Evolutionary conservation across 441 rosid genomes (phyloP).

Genomic region (Arabidopsis lyrata): DNA sequence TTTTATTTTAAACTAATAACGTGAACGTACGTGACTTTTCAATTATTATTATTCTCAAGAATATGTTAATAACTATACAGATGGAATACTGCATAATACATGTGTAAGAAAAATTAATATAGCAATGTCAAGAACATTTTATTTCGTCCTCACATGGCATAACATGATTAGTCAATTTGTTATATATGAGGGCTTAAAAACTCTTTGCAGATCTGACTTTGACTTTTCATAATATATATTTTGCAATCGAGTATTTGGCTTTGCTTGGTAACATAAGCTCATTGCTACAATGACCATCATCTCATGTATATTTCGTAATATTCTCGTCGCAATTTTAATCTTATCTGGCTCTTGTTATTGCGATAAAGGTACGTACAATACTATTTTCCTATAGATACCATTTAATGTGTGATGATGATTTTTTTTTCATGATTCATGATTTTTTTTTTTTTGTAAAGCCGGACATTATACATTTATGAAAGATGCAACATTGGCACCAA

Average conservation of each 20-base stretch:
- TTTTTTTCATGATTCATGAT: not conserved
- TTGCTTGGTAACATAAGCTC: not conserved
- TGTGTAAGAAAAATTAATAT: not conserved
- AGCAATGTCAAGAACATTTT: not conserved
- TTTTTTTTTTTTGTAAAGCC: conserved; percentile 36
- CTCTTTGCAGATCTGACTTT: not conserved
- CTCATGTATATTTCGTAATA: not conserved
- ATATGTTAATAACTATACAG: too few relatives aligned
- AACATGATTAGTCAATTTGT: not conserved
- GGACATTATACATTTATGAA: conserved; percentile 52
- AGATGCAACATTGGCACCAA: conserved; percentile 54
- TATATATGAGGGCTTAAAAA: not conserved
- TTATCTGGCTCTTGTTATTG: not conserved
- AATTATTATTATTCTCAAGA: too few relatives aligned
- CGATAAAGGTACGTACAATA: conserved; percentile 1
- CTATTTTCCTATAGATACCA: not conserved
- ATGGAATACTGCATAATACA: too few relatives aligned
- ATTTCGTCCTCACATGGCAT: conserved; percentile 6
- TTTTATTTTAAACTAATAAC: too few relatives aligned
- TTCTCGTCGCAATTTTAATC: not conserved
- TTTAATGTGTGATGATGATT: not conserved
- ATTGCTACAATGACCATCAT: not conserved
- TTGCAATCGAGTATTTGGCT: not conserved
- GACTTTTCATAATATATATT: not conserved
- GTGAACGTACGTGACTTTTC: too few relatives aligned